A percentile compares a stretch with the other conserved stretches of the same genome.
These are phyloP conservation scores for Leishmania aethiopica DNA, from an alignment of 208 protist genomes.

Conservation along the genomic window DNA sequence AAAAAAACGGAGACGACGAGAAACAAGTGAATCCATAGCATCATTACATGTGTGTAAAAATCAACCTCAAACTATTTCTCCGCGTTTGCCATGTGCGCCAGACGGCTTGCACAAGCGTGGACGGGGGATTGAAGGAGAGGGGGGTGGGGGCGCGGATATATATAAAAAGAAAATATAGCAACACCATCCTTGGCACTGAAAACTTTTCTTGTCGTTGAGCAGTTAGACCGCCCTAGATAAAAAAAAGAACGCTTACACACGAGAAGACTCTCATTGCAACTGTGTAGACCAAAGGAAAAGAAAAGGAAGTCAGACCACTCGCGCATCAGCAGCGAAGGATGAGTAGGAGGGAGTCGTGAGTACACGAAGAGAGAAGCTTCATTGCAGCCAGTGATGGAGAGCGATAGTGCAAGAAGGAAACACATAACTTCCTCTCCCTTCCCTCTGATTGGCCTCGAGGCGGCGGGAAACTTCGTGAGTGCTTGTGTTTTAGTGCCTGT, in stretches of 20 bases:
- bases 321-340: neutral
- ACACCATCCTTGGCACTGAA: neutral
- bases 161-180: neutral
- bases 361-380: neutral
- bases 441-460: neutral
- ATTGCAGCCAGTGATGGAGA: neutral
- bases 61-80: neutral
- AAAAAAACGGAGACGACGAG: neutral
- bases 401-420: neutral
- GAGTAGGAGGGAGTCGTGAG: neutral
- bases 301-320: neutral
- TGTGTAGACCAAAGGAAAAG: neutral
- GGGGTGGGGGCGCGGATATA: neutral
- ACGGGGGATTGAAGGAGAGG: neutral
- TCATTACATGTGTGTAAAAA: neutral
- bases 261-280: conserved; percentile 1
- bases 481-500: neutral
- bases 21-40: neutral
- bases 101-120: neutral
- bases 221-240: neutral
- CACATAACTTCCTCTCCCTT: neutral
- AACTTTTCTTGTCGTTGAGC: neutral
- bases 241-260: neutral
- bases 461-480: neutral
- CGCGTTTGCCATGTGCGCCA: neutral